Evolutionary conservation across 768 basidiomycete species (phyloP).

Genomic region (Lactifluus rugatus): DNA sequence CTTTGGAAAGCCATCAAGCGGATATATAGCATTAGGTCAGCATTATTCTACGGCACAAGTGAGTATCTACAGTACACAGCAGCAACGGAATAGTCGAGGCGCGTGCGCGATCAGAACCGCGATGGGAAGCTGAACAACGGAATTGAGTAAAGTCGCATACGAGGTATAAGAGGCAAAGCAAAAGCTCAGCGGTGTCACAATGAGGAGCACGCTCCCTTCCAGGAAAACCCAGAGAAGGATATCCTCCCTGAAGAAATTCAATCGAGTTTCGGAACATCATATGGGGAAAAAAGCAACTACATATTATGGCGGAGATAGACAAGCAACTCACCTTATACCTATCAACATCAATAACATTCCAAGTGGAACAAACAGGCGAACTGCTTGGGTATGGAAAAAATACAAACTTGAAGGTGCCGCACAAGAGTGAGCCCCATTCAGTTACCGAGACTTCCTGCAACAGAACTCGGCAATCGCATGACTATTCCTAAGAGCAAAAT

Average conservation of each 20-base stretch:
- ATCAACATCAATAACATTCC: slow-evolving; percentile 28
- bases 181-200: slow-evolving; percentile 43
- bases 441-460: slow-evolving; percentile 43
- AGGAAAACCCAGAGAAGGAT: slow-evolving; percentile 29
- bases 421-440: slow-evolving; percentile 90
- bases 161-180: neutral
- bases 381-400: slow-evolving; percentile 43
- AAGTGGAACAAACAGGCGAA: slow-evolving; percentile 18
- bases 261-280: slow-evolving; percentile 51
- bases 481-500: slow-evolving; percentile 83
- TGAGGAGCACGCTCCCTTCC: slow-evolving; percentile 58
- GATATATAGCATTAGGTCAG: slow-evolving; percentile 3
- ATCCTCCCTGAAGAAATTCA: slow-evolving; percentile 95
- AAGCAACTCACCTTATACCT: slow-evolving; percentile 3
- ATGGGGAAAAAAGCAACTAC: slow-evolving; percentile 17
- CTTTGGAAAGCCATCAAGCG: too few relatives aligned
- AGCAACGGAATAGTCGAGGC: neutral
- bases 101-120: neutral
- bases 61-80: neutral
- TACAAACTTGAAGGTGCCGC: slow-evolving; percentile 35
- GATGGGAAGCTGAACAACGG: neutral
- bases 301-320: neutral
- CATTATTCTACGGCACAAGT: neutral
- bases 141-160: neutral
- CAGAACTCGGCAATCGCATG: slow-evolving; percentile 60